Conservation (phyloP, 768 basidiomycete genomes). For the Termitomyces sp. region DNA sequence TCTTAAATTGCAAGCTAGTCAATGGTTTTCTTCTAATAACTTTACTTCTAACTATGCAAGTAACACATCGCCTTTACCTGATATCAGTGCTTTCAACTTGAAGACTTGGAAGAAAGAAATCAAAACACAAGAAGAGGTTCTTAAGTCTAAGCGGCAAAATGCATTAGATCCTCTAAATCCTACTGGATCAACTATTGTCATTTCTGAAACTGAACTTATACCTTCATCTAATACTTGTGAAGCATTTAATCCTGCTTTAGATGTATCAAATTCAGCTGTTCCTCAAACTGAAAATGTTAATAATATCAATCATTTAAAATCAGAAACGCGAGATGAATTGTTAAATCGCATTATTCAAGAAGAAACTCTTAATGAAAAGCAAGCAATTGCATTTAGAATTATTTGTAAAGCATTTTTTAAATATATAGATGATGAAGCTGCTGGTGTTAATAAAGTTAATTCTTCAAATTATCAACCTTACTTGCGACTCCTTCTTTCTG, state of each 20-base stretch:
- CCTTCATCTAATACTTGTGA: not conserved
- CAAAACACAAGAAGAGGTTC: not conserved
- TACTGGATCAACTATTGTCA: not conserved
- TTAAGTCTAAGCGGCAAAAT: not conserved
- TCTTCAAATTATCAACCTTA: not conserved
- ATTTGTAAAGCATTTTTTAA: constrained; percentile 1
- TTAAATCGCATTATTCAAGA: not conserved
- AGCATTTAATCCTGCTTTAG: no score
- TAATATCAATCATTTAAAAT: no score
- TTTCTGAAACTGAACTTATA: not conserved
- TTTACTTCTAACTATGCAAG: not conserved
- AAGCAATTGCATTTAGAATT: not conserved
- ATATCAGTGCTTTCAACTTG: not conserved
- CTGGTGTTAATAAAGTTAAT: not conserved
- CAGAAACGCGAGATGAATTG: not conserved
- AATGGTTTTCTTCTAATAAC: not conserved
- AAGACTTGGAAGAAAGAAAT: not conserved
- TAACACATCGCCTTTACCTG: not conserved
- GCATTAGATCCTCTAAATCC: not conserved
- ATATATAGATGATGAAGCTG: constrained; percentile 2
- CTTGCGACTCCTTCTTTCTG: constrained; percentile 8
- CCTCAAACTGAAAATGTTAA: no score
- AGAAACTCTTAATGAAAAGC: constrained; percentile 1
- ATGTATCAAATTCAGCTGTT: no score
- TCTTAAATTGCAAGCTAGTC: not conserved